These are phyloP conservation scores for Mucor saturninus DNA, from an alignment of 371 early-diverging fungal genomes.

Conservation along the genomic window DNA sequence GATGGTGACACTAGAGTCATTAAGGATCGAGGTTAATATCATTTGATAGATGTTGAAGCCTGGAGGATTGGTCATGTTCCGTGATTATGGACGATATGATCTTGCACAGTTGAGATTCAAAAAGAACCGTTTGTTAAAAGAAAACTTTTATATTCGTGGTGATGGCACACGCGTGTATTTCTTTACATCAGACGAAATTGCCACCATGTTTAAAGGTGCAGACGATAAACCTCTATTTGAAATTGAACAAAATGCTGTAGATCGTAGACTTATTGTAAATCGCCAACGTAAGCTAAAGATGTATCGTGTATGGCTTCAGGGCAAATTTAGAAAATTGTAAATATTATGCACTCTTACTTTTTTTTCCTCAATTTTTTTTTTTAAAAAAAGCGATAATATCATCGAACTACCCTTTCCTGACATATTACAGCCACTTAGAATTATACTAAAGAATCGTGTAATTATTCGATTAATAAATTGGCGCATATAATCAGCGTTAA, in stretches of 20 bases:
- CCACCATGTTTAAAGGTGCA: constrained; percentile 45
- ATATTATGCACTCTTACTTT: neutral
- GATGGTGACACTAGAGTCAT: neutral
- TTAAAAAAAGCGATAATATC: too few relatives aligned
- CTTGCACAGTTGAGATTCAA: constrained; percentile 88
- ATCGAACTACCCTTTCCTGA: too few relatives aligned
- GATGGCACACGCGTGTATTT: constrained; percentile 82
- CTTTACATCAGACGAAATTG: constrained; percentile 65
- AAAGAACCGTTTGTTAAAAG: constrained; percentile 52
- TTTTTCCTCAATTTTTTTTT: neutral
- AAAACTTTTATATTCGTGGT: constrained; percentile 87
- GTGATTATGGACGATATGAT: constrained; percentile 91
- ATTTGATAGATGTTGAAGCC: constrained; percentile 63
- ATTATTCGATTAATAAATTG: too few relatives aligned
- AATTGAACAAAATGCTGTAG: constrained; percentile 89
- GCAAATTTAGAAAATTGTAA: constrained; percentile 85
- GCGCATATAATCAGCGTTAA: too few relatives aligned
- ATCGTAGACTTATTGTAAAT: constrained; percentile 95
- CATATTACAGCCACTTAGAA: too few relatives aligned
- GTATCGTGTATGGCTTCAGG: constrained; percentile 98
- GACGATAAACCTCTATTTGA: constrained; percentile 45
- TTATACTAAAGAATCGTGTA: too few relatives aligned
- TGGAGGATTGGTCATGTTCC: constrained; percentile 79
- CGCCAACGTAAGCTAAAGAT: constrained; percentile 92
- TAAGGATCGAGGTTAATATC: neutral